Percentiles rank a stretch among this genome's conserved stretches.
Conservation (phyloP, 805 yeast species). For the Lachancea nothofagi region DNA sequence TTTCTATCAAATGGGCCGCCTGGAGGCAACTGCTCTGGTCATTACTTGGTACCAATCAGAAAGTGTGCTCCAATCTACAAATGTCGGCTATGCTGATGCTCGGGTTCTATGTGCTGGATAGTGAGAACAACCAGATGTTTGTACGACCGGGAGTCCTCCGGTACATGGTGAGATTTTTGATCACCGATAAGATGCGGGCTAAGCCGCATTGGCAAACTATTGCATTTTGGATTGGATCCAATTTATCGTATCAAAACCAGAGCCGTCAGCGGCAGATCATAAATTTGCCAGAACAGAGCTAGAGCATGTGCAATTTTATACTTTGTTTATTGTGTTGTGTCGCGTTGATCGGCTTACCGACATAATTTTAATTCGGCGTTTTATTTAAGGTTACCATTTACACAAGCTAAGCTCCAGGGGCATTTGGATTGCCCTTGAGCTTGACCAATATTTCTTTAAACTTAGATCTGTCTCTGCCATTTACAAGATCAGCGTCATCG, state of each 20-base stretch:
- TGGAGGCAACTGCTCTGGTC: conserved; percentile 23
- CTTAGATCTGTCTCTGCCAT: conserved; percentile 59
- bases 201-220: conserved; percentile 7
- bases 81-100: conserved; percentile 21
- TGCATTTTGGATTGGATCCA: conserved; percentile 14
- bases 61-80: conserved; percentile 12
- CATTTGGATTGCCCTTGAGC: conserved; percentile 63
- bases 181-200: conserved; percentile 8
- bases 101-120: conserved; percentile 20
- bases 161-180: conserved; percentile 14
- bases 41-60: conserved; percentile 4
- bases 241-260: conserved; percentile 11
- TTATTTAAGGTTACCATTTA: not conserved
- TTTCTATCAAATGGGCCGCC: conserved; percentile 25
- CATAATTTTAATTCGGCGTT: too few species aligned
- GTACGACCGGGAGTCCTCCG: conserved; percentile 20
- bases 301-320: too few species aligned
- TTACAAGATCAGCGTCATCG: conserved; percentile 40
- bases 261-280: not conserved
- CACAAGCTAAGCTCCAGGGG: conserved; percentile 58
- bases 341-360: too few species aligned
- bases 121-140: conserved; percentile 16
- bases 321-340: too few species aligned
- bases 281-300: too few species aligned
- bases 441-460: conserved; percentile 60